These are phyloP conservation scores for Cryptosporidium viatorum DNA, from an alignment of 169 alveolate genomes.

Conservation along the genomic window DNA sequence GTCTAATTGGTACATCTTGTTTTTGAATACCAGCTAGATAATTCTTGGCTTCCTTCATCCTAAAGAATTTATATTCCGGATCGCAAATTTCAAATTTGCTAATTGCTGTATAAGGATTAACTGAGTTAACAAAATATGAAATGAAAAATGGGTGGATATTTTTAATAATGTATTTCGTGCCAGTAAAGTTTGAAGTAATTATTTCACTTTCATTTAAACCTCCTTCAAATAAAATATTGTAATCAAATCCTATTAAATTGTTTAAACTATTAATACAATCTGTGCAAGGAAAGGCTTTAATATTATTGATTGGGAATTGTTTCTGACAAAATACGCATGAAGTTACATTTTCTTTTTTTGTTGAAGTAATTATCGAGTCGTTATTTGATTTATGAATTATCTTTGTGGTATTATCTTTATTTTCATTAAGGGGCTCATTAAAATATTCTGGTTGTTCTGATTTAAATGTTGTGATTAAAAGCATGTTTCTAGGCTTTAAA, in stretches of 20 bases:
- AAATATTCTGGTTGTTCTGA: not conserved
- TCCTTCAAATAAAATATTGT: constrained; percentile 5
- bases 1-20: constrained; percentile 40
- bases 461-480: not conserved
- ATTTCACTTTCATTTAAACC: constrained; percentile 3
- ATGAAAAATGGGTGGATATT: constrained; percentile 9
- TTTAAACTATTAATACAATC: not conserved
- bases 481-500: constrained; percentile 42
- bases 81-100: constrained; percentile 16
- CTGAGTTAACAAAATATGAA: not conserved
- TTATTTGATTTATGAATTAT: not conserved
- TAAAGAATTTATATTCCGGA: constrained; percentile 21
- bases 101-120: constrained; percentile 15
- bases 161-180: constrained; percentile 13
- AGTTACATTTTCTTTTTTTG: not conserved
- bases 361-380: not conserved
- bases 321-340: not conserved
- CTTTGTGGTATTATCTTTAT: not conserved
- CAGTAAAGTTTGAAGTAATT: not conserved
- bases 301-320: not conserved
- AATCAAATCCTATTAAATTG: not conserved
- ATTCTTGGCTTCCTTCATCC: not conserved
- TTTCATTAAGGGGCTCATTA: not conserved
- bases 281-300: not conserved
- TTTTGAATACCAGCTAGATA: not conserved